These are phyloP conservation scores for Aureobasidium sp. DNA, from an alignment of 2,329 filamentous ascomycete species.

Conservation along the genomic window DNA sequence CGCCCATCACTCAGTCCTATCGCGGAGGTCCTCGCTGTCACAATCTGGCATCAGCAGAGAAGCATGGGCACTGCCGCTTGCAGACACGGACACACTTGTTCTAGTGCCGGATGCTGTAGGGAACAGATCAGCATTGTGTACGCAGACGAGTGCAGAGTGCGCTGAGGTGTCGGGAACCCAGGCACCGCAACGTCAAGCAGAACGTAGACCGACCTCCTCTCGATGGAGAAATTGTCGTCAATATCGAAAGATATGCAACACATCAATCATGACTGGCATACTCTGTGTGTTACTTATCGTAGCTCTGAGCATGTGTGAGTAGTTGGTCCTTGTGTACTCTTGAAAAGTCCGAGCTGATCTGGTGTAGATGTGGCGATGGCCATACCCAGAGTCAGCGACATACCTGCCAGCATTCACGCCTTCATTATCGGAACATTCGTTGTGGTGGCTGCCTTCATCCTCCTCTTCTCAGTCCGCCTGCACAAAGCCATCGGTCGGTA, in stretches of 20 bases:
- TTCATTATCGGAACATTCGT: neutral
- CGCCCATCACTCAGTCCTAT: neutral
- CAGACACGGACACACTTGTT: neutral
- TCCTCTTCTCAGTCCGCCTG: neutral
- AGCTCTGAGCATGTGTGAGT: slow-evolving; percentile 1
- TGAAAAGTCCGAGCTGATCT: neutral
- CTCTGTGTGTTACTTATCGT: neutral
- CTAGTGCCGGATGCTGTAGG: slow-evolving; percentile 1
- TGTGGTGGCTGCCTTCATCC: neutral
- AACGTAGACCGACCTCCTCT: neutral
- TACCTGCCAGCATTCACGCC: neutral
- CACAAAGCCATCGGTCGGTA: neutral
- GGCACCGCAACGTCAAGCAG: neutral
- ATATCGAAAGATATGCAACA: neutral
- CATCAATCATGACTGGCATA: neutral
- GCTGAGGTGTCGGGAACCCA: neutral
- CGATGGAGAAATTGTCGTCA: neutral
- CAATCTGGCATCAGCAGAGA: neutral
- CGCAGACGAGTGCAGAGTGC: neutral
- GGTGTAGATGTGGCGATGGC: neutral
- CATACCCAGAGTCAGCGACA: neutral
- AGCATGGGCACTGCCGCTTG: neutral
- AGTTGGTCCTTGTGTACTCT: neutral
- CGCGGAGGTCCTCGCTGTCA: neutral
- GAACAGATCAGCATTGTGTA: neutral